Evolutionary conservation across 768 basidiomycete genomes (phyloP).

Genomic region (Pleurotus salmoneostramineus): DNA sequence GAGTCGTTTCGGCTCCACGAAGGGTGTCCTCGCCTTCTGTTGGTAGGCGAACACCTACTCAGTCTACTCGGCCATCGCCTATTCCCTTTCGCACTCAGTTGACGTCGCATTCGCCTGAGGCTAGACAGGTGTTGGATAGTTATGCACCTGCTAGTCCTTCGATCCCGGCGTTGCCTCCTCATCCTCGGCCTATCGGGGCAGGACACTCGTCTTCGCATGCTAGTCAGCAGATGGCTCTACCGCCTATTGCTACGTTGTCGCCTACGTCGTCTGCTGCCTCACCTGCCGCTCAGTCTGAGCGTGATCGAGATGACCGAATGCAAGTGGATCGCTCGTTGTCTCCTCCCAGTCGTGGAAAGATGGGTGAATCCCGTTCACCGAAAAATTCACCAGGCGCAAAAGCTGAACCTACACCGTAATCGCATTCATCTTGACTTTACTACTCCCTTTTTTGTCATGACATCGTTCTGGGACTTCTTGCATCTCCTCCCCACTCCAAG

Average conservation of each 20-base stretch:
- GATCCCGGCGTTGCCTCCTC: slow-evolving; percentile 64
- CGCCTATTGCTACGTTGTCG: slow-evolving; percentile 68
- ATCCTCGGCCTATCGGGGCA: slow-evolving; percentile 67
- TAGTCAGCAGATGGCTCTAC: slow-evolving; percentile 48
- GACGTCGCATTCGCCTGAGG: slow-evolving; percentile 65
- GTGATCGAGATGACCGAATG: slow-evolving; percentile 50
- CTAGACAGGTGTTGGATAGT: slow-evolving; percentile 43
- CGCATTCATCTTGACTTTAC: background rate
- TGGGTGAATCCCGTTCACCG: slow-evolving; percentile 6
- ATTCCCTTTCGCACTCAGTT: slow-evolving; percentile 73
- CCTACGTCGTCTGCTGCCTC: slow-evolving; percentile 56
- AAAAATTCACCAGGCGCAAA: slow-evolving; percentile 1
- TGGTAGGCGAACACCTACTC: slow-evolving; percentile 50
- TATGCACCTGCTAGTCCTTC: slow-evolving; percentile 49
- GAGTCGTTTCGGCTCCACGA: slow-evolving; percentile 52
- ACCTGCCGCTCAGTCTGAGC: slow-evolving; percentile 33
- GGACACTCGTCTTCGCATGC: slow-evolving; percentile 36
- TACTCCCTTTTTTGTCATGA: background rate
- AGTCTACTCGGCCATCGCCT: slow-evolving; percentile 65
- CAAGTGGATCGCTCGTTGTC: slow-evolving; percentile 50
- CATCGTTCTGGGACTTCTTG: slow-evolving; percentile 44
- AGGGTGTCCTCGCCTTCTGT: slow-evolving; percentile 46
- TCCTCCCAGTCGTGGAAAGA: slow-evolving; percentile 30
- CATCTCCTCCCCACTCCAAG: slow-evolving; percentile 42
- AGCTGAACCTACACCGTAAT: slow-evolving; percentile 3